Evolutionary conservation across 371 early-diverging fungal species (phyloP), one percentile per base, ranked within the genome.

Genomic region (Mucor lusitanicus): DNA sequence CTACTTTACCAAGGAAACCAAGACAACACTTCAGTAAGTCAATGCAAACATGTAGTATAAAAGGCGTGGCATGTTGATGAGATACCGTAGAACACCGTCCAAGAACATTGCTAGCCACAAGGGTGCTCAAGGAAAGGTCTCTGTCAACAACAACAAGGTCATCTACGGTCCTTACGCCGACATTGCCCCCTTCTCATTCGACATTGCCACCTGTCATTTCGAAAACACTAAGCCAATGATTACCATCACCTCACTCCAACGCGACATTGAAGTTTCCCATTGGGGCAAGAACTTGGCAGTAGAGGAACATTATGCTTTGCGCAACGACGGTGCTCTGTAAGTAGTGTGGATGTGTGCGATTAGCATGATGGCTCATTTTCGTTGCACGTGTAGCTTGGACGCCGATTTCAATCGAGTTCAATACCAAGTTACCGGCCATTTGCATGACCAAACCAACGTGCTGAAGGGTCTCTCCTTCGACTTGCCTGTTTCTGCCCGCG

Each of bases 211-310:
- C 4, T 56, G 70, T 37, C 93, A 92, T 70, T 97, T 88, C 76
- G 88, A 84, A 64, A 81, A 90, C 60, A 68, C 75, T 23, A 80
- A 85, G 19, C 85, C 92, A 33, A 76, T 92, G 27, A 71, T 95
- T 1, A 90, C 91, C 17, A 88, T 90, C 1, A 83, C 85, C 57
- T 74, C 76, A 2, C 80, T 91, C 42, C 73, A 78, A 32, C 88
- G 95, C 44, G 92, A 95, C 59, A 71, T 97, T 28, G 89, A 93
- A 72, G 78, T 98, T 33, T 92, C 94, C 68, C 96, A 96, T 71
- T 94, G 94, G 93, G 92, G 91, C 32, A 83, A 85, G 58, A 91
- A 91, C 64, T 73, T 97, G 57, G 89, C 88, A 17, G 89, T 97
- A 12, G 91, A 92, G 63, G 99, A 99, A 69, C 87, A 91, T 76